Evolutionary conservation across 1,139 yeast species (phyloP).

Genomic region (Kurtzmaniella quercitrusa): DNA sequence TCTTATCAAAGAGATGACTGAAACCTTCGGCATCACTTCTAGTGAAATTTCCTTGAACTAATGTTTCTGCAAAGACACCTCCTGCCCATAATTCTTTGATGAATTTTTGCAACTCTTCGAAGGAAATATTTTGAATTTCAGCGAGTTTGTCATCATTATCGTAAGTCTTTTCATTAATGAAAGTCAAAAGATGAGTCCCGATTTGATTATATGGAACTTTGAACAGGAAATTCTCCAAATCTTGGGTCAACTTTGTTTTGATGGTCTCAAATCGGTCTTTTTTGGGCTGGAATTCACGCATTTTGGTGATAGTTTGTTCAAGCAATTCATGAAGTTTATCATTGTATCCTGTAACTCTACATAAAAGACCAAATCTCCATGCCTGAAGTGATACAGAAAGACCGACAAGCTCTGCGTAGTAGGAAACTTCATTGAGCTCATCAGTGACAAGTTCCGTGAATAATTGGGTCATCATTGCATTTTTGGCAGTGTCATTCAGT

Average conservation of each 20-base stretch:
- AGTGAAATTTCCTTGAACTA: slow-evolving; percentile 76
- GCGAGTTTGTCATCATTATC: slow-evolving; percentile 55
- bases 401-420: slow-evolving; percentile 84
- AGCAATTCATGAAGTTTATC: slow-evolving; percentile 69
- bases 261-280: slow-evolving; percentile 60
- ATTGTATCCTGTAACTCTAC: slow-evolving; percentile 74
- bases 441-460: slow-evolving; percentile 72
- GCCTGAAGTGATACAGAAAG: slow-evolving; percentile 54
- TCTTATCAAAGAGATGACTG: slow-evolving; percentile 15
- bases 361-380: slow-evolving; percentile 66
- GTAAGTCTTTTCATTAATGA: slow-evolving; percentile 72
- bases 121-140: slow-evolving; percentile 44
- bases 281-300: slow-evolving; percentile 50
- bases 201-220: slow-evolving; percentile 75
- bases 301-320: slow-evolving; percentile 51
- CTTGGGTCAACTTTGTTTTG: slow-evolving; percentile 60
- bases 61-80: slow-evolving; percentile 59
- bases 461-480: slow-evolving; percentile 55
- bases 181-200: slow-evolving; percentile 53
- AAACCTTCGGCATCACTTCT: slow-evolving; percentile 46
- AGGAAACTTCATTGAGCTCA: slow-evolving; percentile 68
- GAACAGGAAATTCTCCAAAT: slow-evolving; percentile 65
- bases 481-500: slow-evolving; percentile 51
- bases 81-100: slow-evolving; percentile 36
- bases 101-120: slow-evolving; percentile 47